These are phyloP conservation scores for Fusarium metavorans DNA, from an alignment of 2,329 filamentous ascomycete genomes.

Conservation along the genomic window DNA sequence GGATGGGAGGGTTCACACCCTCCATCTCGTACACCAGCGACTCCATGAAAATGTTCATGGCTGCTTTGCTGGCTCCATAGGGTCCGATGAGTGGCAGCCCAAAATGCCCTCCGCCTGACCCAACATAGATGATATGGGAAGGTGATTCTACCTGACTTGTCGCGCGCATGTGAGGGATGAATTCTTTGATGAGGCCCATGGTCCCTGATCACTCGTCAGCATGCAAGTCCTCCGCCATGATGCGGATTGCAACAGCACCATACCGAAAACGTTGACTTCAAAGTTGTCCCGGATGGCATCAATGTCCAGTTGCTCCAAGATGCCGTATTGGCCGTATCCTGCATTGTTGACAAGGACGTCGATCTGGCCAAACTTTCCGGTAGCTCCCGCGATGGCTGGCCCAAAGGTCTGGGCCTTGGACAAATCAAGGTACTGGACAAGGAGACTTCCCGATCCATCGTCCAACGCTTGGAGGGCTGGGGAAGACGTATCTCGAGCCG, in stretches of 20 bases:
- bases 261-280: slow-evolving; percentile 30
- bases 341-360: slow-evolving; percentile 30
- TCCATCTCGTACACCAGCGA: slow-evolving; percentile 21
- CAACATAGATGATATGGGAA: slow-evolving; percentile 15
- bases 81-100: slow-evolving; percentile 16
- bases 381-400: slow-evolving; percentile 22
- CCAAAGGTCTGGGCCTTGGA: slow-evolving; percentile 15
- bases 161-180: slow-evolving; percentile 24
- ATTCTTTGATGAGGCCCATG: slow-evolving; percentile 24
- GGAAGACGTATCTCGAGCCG: not conserved
- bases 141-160: slow-evolving; percentile 12
- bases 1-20: slow-evolving; percentile 10
- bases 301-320: slow-evolving; percentile 20
- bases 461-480: not conserved
- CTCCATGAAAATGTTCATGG: slow-evolving; percentile 19
- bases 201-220: slow-evolving; percentile 11
- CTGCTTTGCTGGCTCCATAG: slow-evolving; percentile 38
- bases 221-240: slow-evolving; percentile 12
- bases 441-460: not conserved
- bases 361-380: slow-evolving; percentile 30
- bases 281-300: slow-evolving; percentile 21
- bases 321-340: slow-evolving; percentile 19
- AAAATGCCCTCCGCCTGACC: slow-evolving; percentile 16
- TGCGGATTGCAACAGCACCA: slow-evolving; percentile 2
- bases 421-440: slow-evolving; percentile 19